Base-by-base conservation (phyloP, 1,139 yeast genomes). In the Nadsonia starkeyi-henricii region DNA sequence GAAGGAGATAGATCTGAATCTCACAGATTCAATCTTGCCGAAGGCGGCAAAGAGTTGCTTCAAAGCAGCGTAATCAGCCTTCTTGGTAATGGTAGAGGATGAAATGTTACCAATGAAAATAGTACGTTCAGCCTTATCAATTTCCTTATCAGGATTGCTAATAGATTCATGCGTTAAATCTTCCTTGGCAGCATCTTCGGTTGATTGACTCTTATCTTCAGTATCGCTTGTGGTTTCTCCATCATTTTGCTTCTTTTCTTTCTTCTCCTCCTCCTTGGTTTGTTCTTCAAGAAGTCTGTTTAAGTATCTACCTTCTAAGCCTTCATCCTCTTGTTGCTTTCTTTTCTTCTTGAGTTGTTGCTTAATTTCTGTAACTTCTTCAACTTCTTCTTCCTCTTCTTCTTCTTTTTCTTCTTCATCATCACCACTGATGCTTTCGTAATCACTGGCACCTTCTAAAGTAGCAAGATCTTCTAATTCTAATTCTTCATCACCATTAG, bases 1-100 rank as follows among this genome's bases (percentile, higher is more conserved):
- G 56, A 89, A 86, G 1, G 96, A 86, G 57, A 93, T 83, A 1
- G 97, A 88, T 66, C 99, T 77, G 70, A 86, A 91, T 62, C 99
- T 74, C 49, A 88, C 73, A 19, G 94, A 82, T 45, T 77, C 79
- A 48, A 88, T 73, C 42, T 71, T 68, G 20, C 93, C 94, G 54
- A 66, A 68, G 41, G 73, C 63, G 13, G 72, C 57, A 55, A 88
- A 83, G 20, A 75, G 66, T 53, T 70, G 70, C 63, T 85, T 84
- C 65, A 89, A 81, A 51, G 70, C 65, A 60, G 80, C 84, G 58
- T 77, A 77, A 21, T 70, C 64, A 12, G 70, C 64, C 62, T 85
- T 88, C 44, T 79, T 75, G 1, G 82, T 74, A 51, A 88, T 76
- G 2, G 80, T 88, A 1, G 70, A 60, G 37, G 79, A 68, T 19